These are phyloP conservation scores for Terfezia boudieri DNA, from an alignment of 495 filamentous ascomycete species.

Conservation along the genomic window DNA sequence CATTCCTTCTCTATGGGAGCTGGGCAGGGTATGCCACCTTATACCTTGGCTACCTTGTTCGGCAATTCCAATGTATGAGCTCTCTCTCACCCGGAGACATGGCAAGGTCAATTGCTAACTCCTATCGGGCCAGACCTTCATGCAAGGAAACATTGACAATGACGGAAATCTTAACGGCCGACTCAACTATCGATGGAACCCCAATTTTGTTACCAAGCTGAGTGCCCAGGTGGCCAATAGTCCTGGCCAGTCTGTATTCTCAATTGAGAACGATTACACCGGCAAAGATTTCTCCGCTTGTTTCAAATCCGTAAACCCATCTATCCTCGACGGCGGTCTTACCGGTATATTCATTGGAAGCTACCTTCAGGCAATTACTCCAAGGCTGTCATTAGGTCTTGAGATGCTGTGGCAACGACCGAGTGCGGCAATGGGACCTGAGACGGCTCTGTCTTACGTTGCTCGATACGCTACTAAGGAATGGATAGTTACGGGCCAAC, in stretches of 20 bases:
- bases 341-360: slow-evolving; percentile 89
- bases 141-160: slow-evolving; percentile 88
- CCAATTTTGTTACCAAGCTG: slow-evolving; percentile 56
- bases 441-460: slow-evolving; percentile 66
- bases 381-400: slow-evolving; percentile 65
- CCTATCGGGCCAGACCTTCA: slow-evolving; percentile 42
- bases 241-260: slow-evolving; percentile 49
- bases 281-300: slow-evolving; percentile 81
- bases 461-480: slow-evolving; percentile 72
- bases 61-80: slow-evolving; percentile 60
- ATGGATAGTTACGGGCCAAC: slow-evolving; percentile 74
- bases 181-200: slow-evolving; percentile 74
- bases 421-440: slow-evolving; percentile 52
- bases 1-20: slow-evolving; percentile 87
- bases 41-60: slow-evolving; percentile 81
- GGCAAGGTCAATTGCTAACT: slow-evolving; percentile 1
- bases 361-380: slow-evolving; percentile 85
- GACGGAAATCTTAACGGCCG: slow-evolving; percentile 60
- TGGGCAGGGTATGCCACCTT: slow-evolving; percentile 57
- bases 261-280: slow-evolving; percentile 82
- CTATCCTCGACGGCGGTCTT: slow-evolving; percentile 65
- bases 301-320: slow-evolving; percentile 85
- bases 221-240: slow-evolving; percentile 52
- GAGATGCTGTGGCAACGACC: slow-evolving; percentile 85
- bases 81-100: too few species aligned